Percentiles rank a stretch among this genome's conserved stretches.
Conservation (phyloP, 2,329 filamentous ascomycete species). For the Golovinomyces cichoracearum region DNA sequence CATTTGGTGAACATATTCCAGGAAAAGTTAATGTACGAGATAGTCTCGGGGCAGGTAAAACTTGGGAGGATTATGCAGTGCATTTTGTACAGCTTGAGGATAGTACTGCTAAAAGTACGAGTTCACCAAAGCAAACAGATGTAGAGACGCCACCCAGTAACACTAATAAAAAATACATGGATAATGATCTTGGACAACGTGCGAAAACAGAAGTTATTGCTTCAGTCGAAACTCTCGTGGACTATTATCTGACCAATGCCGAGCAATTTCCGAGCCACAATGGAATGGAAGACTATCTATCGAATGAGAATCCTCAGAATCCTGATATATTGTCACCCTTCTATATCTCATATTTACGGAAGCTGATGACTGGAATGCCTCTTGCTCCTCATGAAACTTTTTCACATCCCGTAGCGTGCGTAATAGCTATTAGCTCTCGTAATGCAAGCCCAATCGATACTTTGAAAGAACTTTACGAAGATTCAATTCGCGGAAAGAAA, state of each 20-base stretch:
- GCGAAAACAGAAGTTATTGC: slow-evolving; percentile 26
- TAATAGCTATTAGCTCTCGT: slow-evolving; percentile 83
- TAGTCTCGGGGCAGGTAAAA: slow-evolving; percentile 58
- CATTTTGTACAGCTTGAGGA: slow-evolving; percentile 53
- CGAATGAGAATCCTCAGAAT: slow-evolving; percentile 13
- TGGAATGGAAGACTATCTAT: slow-evolving; percentile 16
- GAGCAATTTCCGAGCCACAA: slow-evolving; percentile 23
- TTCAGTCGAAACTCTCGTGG: slow-evolving; percentile 56
- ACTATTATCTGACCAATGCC: slow-evolving; percentile 51
- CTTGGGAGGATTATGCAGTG: slow-evolving; percentile 73
- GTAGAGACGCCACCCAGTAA: slow-evolving; percentile 7
- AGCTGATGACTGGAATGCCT: slow-evolving; percentile 54
- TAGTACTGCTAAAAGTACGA: slow-evolving; percentile 23
- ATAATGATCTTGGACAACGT: slow-evolving; percentile 6
- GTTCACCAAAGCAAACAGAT: slow-evolving; percentile 15
- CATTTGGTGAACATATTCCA: slow-evolving; percentile 68
- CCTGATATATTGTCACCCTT: slow-evolving; percentile 38
- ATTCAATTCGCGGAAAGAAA: slow-evolving; percentile 52
- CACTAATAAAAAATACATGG: slow-evolving; percentile 6
- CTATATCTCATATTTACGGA: slow-evolving; percentile 61
- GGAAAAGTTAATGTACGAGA: slow-evolving; percentile 80
- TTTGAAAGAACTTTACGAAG: slow-evolving; percentile 55
- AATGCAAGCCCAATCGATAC: slow-evolving; percentile 67
- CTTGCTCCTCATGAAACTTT: slow-evolving; percentile 77
- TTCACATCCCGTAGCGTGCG: slow-evolving; percentile 73